These are phyloP conservation scores for Centella asiatica DNA, from an alignment of 129 eudicot genomes.

Conservation along the genomic window DNA sequence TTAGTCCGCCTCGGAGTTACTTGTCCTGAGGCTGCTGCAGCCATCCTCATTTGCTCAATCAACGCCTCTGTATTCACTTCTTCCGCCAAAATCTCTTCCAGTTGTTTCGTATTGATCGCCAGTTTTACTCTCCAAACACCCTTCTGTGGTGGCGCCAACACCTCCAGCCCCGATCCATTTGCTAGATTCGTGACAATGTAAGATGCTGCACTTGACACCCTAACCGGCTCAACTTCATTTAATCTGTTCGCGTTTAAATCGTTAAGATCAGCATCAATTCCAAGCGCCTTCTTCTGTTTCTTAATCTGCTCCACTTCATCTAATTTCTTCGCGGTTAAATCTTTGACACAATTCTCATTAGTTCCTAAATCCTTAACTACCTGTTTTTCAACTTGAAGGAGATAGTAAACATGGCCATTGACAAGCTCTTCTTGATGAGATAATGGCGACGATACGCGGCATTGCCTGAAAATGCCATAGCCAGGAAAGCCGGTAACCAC, in stretches of 20 bases:
- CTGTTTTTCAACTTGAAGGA: conserved; percentile 3
- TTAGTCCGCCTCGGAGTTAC: conserved; percentile 27
- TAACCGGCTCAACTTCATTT: conserved; percentile 15
- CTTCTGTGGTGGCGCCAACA: conserved; percentile 38
- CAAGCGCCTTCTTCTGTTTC: background rate
- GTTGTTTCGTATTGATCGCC: conserved; percentile 42
- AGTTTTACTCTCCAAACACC: conserved; percentile 80
- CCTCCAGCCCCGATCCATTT: conserved; percentile 41
- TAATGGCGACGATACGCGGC: conserved; percentile 20
- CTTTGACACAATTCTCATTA: background rate
- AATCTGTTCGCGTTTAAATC: background rate
- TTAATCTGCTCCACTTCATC: background rate
- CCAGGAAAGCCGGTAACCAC: conserved; percentile 35
- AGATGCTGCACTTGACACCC: conserved; percentile 39
- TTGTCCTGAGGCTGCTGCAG: conserved; percentile 29
- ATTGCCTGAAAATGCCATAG: conserved; percentile 36
- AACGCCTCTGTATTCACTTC: conserved; percentile 68
- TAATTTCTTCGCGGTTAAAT: background rate
- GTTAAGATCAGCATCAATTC: background rate
- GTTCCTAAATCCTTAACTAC: background rate
- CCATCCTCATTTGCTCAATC: conserved; percentile 74
- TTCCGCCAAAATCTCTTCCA: conserved; percentile 66
- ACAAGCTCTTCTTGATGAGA: conserved; percentile 9
- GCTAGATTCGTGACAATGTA: conserved; percentile 30
- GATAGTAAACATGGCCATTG: too few species aligned